Conservation (phyloP, 2,329 filamentous ascomycete genomes). For the Myriosclerotinia scirpicola region DNA sequence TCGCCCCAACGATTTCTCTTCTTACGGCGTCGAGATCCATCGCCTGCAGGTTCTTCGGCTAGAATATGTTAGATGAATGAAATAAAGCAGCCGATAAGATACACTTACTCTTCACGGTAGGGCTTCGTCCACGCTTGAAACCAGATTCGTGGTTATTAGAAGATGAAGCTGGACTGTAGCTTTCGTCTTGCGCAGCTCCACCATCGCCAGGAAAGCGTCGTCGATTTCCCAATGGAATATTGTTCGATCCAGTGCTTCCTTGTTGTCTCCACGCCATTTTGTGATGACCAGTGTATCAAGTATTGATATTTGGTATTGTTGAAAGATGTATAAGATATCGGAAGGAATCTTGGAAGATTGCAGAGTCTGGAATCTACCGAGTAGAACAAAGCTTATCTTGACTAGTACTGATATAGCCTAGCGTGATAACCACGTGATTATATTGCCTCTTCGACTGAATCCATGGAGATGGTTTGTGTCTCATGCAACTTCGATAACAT, state of each 20-base stretch:
- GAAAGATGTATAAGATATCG: not conserved
- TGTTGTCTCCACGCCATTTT: conserved; percentile 68
- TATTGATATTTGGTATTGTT: not conserved
- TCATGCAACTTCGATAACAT: not conserved
- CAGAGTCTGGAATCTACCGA: conserved; percentile 7
- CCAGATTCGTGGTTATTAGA: conserved; percentile 39
- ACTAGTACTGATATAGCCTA: not conserved
- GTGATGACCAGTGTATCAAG: conserved; percentile 23
- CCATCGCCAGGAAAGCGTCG: conserved; percentile 72
- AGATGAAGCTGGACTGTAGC: conserved; percentile 35
- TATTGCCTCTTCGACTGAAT: fast-evolving
- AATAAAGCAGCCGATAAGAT: not conserved
- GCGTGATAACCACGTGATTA: fast-evolving
- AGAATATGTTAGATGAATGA: conserved; percentile 25
- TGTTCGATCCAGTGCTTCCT: conserved; percentile 97
- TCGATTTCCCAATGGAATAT: conserved; percentile 86
- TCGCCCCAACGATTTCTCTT: conserved; percentile 99
- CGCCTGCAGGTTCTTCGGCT: conserved; percentile 44
- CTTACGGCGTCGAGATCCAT: conserved; percentile 87
- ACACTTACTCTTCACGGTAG: conserved; percentile 66
- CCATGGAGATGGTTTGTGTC: not conserved
- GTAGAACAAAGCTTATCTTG: conserved; percentile 1
- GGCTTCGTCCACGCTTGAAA: conserved; percentile 88
- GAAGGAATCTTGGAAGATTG: conserved; percentile 7
- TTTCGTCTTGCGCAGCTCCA: conserved; percentile 40